Percentiles rank a stretch among this genome's conserved stretches.
These are phyloP conservation scores for Cercospora brassicicola DNA, from an alignment of 2,329 filamentous ascomycete species.

Conservation along the genomic window DNA sequence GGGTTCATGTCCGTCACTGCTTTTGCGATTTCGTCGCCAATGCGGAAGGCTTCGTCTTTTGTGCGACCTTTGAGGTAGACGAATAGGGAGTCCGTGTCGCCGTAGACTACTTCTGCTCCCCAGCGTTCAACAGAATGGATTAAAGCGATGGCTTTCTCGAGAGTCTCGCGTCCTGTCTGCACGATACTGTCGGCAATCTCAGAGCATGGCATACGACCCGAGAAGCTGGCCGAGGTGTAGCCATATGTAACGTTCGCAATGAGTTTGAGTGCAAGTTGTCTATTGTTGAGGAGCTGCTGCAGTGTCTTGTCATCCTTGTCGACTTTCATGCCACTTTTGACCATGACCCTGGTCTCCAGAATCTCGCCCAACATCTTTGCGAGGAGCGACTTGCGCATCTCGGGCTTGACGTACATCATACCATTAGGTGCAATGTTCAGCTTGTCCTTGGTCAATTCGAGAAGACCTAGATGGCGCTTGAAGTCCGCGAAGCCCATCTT, in stretches of 20 bases:
- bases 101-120: slow-evolving; percentile 96
- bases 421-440: slow-evolving; percentile 94
- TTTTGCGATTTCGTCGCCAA: slow-evolving; percentile 88
- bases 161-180: slow-evolving; percentile 88
- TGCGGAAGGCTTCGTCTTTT: slow-evolving; percentile 82
- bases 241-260: slow-evolving; percentile 99
- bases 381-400: slow-evolving; percentile 83
- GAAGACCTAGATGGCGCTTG: slow-evolving; percentile 69
- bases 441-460: slow-evolving; percentile 76
- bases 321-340: slow-evolving; percentile 93
- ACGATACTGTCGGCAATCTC: slow-evolving; percentile 99
- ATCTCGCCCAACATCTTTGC: slow-evolving; percentile 98
- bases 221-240: slow-evolving; percentile 95
- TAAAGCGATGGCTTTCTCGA: slow-evolving; percentile 87
- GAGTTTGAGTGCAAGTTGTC: slow-evolving; percentile 89
- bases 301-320: slow-evolving; percentile 85
- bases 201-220: slow-evolving; percentile 93
- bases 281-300: slow-evolving; percentile 85
- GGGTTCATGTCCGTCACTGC: slow-evolving; percentile 88
- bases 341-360: slow-evolving; percentile 93
- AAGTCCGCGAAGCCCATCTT: slow-evolving; percentile 96
- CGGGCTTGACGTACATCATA: slow-evolving; percentile 87
- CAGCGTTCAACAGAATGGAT: slow-evolving; percentile 86
- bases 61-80: slow-evolving; percentile 85
- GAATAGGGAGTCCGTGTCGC: slow-evolving; percentile 94